Conservation (phyloP, 1,139 yeast genomes). For the Kurtzmaniella quercitrusa region DNA sequence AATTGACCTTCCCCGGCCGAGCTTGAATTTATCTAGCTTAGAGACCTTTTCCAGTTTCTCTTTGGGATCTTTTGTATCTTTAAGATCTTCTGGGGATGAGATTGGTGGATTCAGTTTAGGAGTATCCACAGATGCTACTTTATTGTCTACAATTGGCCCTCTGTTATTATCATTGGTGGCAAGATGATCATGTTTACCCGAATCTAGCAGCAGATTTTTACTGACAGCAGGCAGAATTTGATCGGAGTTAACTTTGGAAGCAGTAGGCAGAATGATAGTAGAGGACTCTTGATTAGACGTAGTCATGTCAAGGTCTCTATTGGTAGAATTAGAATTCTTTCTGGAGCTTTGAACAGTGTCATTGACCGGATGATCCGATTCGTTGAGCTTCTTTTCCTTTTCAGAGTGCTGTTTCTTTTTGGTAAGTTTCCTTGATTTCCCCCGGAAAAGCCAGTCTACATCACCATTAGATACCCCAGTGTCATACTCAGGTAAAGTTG, state of each 20-base stretch:
- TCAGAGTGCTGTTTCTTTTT: constrained; percentile 34
- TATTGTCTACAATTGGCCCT: no score
- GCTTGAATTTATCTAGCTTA: constrained; percentile 21
- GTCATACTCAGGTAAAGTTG: constrained; percentile 15
- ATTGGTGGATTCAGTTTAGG: not conserved
- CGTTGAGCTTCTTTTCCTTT: constrained; percentile 7
- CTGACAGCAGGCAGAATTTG: constrained; percentile 3
- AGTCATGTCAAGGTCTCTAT: not conserved
- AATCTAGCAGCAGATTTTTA: constrained; percentile 2
- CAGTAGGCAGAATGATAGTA: not conserved
- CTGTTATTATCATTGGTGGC: no score
- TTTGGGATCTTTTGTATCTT: no score
- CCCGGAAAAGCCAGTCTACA: constrained; percentile 73
- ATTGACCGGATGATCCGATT: constrained; percentile 3
- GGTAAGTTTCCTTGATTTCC: constrained; percentile 54
- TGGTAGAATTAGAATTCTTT: not conserved
- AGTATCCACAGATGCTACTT: no score
- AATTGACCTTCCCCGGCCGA: constrained; percentile 23
- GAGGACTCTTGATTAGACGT: not conserved
- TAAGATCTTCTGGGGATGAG: constrained; percentile 6
- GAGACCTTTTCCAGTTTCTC: constrained; percentile 16
- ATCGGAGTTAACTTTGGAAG: not conserved
- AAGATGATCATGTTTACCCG: constrained; percentile 1
- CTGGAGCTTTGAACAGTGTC: not conserved
- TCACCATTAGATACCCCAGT: constrained; percentile 67